phyloP scores from a whole-genome alignment of 495 filamentous ascomycete genomes.

The Xylaria curta region DNA sequence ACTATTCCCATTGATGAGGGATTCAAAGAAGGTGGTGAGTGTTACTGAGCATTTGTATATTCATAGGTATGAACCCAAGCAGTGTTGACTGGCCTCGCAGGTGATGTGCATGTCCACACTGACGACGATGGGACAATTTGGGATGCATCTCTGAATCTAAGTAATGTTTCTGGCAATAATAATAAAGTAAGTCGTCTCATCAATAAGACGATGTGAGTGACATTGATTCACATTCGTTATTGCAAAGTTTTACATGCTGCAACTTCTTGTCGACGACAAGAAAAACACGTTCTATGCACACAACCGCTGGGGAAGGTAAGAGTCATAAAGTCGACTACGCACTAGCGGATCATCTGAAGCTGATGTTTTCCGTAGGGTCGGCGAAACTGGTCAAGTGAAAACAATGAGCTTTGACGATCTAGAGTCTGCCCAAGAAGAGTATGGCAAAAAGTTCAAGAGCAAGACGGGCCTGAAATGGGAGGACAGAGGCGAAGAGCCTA shows the following conservation, averaged over 20 bases:
- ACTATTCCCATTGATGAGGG: slow-evolving; percentile 47
- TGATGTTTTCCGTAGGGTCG: slow-evolving; percentile 53
- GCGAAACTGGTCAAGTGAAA: slow-evolving; percentile 64
- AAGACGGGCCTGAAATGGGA: slow-evolving; percentile 70
- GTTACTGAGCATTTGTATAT: not conserved
- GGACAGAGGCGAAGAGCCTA: slow-evolving; percentile 57
- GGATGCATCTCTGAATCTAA: slow-evolving; percentile 59
- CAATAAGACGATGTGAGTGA: not conserved
- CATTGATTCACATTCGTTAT: not conserved
- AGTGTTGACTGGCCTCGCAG: not conserved
- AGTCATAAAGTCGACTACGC: not conserved
- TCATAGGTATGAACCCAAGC: not conserved
- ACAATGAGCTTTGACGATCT: slow-evolving; percentile 48
- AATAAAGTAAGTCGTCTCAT: slow-evolving; percentile 51
- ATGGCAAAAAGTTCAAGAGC: slow-evolving; percentile 69
- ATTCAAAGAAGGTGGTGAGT: slow-evolving; percentile 23
- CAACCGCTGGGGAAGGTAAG: slow-evolving; percentile 63
- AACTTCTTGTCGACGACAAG: slow-evolving; percentile 28
- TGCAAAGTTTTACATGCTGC: slow-evolving; percentile 30
- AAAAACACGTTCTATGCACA: slow-evolving; percentile 50
- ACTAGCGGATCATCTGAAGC: not conserved
- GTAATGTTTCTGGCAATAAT: slow-evolving; percentile 58
- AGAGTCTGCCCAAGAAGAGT: slow-evolving; percentile 52
- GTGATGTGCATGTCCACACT: slow-evolving; percentile 58
- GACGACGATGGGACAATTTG: slow-evolving; percentile 60